phyloP scores from a whole-genome alignment of 805 yeast genomes.

The Kluyveromyces dobzhanskii region DNA sequence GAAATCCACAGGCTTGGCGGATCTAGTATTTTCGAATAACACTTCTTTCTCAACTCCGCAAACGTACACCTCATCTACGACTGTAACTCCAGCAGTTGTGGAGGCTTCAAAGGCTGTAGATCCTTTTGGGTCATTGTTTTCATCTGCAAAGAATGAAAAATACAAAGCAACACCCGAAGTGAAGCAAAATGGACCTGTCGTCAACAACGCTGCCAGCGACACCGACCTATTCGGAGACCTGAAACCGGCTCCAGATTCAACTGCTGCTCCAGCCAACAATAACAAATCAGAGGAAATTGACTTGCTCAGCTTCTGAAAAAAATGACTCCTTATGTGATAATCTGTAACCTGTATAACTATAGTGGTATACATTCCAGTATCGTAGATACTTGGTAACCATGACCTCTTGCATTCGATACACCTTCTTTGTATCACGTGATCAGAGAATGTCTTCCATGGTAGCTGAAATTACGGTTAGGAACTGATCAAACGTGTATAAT shows the following conservation, averaged over 20 bases:
- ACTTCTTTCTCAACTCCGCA: conserved; percentile 3
- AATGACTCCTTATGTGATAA: too few species aligned
- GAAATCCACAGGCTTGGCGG: conserved; percentile 26
- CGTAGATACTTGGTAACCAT: too few species aligned
- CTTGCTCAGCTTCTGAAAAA: conserved; percentile 23
- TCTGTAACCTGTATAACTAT: too few species aligned
- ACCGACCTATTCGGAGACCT: conserved; percentile 31
- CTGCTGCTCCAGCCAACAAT: conserved; percentile 5
- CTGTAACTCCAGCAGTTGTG: conserved; percentile 31
- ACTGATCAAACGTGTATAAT: too few species aligned
- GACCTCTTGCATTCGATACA: too few species aligned
- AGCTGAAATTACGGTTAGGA: too few species aligned
- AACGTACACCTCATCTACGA: conserved; percentile 11
- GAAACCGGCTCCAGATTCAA: conserved; percentile 10
- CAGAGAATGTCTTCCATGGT: too few species aligned
- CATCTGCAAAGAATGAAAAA: conserved; percentile 45
- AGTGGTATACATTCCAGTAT: too few species aligned
- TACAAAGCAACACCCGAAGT: background rate
- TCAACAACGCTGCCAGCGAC: conserved; percentile 14
- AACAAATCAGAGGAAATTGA: conserved; percentile 20
- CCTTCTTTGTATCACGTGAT: too few species aligned
- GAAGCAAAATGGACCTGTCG: background rate
- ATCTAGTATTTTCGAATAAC: conserved; percentile 15
- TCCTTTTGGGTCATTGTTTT: conserved; percentile 65
- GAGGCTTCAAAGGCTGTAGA: conserved; percentile 39